phyloP scores from a whole-genome alignment of 192 early-diverging fungal species.

The Mortierella antarctica region DNA sequence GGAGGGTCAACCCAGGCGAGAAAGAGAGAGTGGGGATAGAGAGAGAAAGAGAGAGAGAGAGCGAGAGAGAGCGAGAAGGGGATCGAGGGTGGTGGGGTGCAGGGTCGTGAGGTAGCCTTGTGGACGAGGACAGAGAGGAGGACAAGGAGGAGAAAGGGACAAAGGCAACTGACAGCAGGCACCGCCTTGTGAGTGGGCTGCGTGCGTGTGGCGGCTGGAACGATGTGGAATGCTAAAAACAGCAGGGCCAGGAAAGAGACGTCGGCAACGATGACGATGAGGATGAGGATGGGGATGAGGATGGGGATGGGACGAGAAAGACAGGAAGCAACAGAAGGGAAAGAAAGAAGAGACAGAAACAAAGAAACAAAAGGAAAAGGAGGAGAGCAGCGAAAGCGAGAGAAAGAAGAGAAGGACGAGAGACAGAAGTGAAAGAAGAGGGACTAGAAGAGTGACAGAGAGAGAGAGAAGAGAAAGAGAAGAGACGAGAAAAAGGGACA shows the following conservation, averaged over 20 bases:
- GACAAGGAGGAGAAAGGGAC: background rate
- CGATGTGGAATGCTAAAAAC: background rate
- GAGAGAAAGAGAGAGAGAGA: background rate
- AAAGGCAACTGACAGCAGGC: no score
- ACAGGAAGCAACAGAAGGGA: background rate
- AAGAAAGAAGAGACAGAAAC: background rate
- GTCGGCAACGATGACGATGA: background rate
- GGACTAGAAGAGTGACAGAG: no score
- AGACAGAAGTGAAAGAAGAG: background rate
- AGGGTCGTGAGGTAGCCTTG: background rate
- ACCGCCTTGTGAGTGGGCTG: background rate
- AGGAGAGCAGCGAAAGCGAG: background rate
- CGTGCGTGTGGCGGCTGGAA: background rate
- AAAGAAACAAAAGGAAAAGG: slow-evolving; percentile 2
- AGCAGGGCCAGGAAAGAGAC: background rate
- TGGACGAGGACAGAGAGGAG: background rate
- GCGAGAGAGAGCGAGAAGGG: background rate
- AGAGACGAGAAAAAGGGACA: background rate
- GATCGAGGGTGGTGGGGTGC: background rate
- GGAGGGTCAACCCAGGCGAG: background rate
- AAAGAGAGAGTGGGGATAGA: background rate
- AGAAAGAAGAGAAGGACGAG: background rate
- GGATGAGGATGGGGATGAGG: background rate
- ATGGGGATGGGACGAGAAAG: background rate
- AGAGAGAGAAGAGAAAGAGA: no score